phyloP scores from a whole-genome alignment of 305 asterid genomes.

The Fraxinus latifolia region DNA sequence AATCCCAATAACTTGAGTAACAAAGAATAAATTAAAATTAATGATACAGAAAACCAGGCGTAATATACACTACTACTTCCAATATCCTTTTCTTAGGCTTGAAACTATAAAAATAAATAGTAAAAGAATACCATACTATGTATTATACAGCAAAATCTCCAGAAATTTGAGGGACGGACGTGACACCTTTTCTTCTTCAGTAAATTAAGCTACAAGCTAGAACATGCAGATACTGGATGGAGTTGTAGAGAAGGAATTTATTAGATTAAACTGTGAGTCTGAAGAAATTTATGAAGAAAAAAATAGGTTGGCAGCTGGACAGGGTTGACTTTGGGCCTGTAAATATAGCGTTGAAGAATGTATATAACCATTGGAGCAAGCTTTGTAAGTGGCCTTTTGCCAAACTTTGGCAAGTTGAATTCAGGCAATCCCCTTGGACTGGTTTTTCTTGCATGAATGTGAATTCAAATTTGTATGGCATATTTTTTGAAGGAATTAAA shows the following conservation, averaged over 20 bases:
- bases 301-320: slow-evolving; percentile 18
- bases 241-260: slow-evolving; percentile 13
- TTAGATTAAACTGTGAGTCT: slow-evolving; percentile 21
- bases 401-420: slow-evolving; percentile 37
- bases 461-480: slow-evolving; percentile 23
- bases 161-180: slow-evolving; percentile 10
- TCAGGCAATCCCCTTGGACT: slow-evolving; percentile 14
- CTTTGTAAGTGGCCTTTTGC: slow-evolving; percentile 38
- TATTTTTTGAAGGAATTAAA: slow-evolving; percentile 14
- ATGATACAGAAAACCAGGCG: neutral
- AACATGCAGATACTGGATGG: slow-evolving; percentile 36
- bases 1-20: neutral
- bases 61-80: neutral
- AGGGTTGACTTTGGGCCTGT: slow-evolving; percentile 43
- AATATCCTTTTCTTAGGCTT: neutral
- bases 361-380: slow-evolving; percentile 27
- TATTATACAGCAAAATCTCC: neutral
- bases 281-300: slow-evolving; percentile 28
- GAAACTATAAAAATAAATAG: neutral
- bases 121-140: neutral
- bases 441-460: slow-evolving; percentile 22
- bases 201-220: slow-evolving; percentile 43
- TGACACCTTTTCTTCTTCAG: slow-evolving; percentile 56
- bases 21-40: slow-evolving; percentile 11
- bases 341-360: neutral